A percentile compares a stretch with the other conserved stretches of the same genome.
Evolutionary conservation across 2,329 filamentous ascomycete genomes (phyloP).

Genomic region (Verticillium longisporum): DNA sequence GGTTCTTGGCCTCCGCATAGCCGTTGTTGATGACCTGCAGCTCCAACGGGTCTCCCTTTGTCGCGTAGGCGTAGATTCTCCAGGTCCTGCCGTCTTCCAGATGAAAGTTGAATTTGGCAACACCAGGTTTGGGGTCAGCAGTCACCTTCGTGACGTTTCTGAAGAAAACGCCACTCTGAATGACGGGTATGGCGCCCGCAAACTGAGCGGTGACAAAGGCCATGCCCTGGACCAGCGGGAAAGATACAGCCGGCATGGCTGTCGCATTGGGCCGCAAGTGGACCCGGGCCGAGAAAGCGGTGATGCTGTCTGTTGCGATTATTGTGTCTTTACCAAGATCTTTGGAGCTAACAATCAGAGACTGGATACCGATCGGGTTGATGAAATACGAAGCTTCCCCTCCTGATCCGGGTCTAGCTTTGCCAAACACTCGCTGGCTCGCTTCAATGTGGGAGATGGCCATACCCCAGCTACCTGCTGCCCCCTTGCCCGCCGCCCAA

Average conservation of each 20-base stretch:
- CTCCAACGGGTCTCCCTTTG: conserved; percentile 52
- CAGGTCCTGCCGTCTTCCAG: conserved; percentile 69
- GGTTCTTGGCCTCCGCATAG: conserved; percentile 54
- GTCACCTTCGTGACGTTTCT: conserved; percentile 53
- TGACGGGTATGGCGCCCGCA: conserved; percentile 58
- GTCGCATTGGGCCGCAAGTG: conserved; percentile 53
- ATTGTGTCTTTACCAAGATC: conserved; percentile 60
- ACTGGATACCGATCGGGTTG: conserved; percentile 77
- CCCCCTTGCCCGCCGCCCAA: conserved; percentile 59
- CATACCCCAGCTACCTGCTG: conserved; percentile 67
- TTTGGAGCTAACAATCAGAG: conserved; percentile 69
- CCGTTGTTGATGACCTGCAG: conserved; percentile 62
- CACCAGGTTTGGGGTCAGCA: conserved; percentile 51
- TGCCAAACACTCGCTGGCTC: conserved; percentile 60
- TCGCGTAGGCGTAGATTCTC: conserved; percentile 70
- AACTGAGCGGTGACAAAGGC: conserved; percentile 78
- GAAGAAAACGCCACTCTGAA: conserved; percentile 73
- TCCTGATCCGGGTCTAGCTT: conserved; percentile 38
- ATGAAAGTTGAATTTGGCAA: conserved; percentile 69
- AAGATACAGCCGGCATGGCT: conserved; percentile 56
- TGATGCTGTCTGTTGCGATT: conserved; percentile 46
- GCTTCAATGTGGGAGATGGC: conserved; percentile 67
- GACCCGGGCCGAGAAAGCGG: conserved; percentile 57
- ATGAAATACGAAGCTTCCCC: conserved; percentile 66
- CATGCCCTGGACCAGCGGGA: conserved; percentile 86